Base-by-base conservation (phyloP, 2,329 filamentous ascomycete species). In the Fusarium mexicanum region DNA sequence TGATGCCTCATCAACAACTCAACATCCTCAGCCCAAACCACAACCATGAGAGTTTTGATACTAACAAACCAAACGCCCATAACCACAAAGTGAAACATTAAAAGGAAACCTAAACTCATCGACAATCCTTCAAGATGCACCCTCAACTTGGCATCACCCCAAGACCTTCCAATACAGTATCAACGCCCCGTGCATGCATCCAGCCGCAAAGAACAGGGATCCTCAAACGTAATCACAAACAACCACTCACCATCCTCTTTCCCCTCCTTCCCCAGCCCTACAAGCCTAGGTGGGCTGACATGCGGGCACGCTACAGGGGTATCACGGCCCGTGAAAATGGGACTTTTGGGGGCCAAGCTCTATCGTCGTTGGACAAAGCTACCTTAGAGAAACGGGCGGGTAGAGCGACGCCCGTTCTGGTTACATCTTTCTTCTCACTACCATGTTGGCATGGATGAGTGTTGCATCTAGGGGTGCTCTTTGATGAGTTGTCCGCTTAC, bases 401-500 rank as follows among this genome's bases (percentile, higher is more conserved):
- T 17, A 47, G 24, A 35, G 58, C 18, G 35, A 43, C 37, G 24
- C 70, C 65, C 50, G n/a, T 57, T 53, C 14, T 46, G 65, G 70
- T 50, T 37, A 61, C 44, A 40, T 66, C 51, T 51, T 60, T 47
- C 55, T 48, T 44, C 58, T 63, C 13, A 46, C 57, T 35, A 12
- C n/a, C 33, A 37, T 35, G 33, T 35, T 17, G 33, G 10, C 35
- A 54, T 38, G 51, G 14, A 54, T n/a, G 35, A 54, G 35, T 38
- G 51, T 41, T 41, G 51, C 51, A 61, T 46, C 41, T 37, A 13
- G 38, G 33, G 35, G 37, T 43, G 33, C 26, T 10, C 48, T 47
- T 44, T 50, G 40, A 63, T 71, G 61, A 60, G 66, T 44, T 71
- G 71, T 67, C 67, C 14, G 66, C 71, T 67, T 72, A 68, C 44